These are phyloP conservation scores for Beauveria bassiana DNA, from an alignment of 2,329 filamentous ascomycete genomes.

Conservation along the genomic window DNA sequence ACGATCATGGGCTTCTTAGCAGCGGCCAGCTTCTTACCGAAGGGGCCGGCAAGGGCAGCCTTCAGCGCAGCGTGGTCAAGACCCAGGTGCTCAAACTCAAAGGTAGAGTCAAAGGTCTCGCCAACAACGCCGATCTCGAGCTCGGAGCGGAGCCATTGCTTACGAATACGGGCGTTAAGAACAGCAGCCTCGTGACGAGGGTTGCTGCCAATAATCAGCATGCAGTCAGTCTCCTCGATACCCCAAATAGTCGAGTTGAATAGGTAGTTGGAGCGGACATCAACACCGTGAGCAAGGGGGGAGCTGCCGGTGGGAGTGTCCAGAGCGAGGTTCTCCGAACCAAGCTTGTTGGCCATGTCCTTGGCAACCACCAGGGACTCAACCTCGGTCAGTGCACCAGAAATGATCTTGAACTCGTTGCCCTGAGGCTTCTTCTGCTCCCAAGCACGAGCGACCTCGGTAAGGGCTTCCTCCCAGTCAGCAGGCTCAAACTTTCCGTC, in stretches of 20 bases:
- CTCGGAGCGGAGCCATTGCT: conserved; percentile 95
- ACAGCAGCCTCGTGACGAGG: conserved; percentile 91
- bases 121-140: conserved; percentile 88
- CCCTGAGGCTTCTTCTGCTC: conserved; percentile 72
- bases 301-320: conserved; percentile 79
- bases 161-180: conserved; percentile 91
- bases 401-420: conserved; percentile 93
- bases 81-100: conserved; percentile 89
- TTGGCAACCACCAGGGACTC: conserved; percentile 95
- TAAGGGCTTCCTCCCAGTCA: conserved; percentile 91
- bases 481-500: conserved; percentile 88
- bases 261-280: conserved; percentile 87
- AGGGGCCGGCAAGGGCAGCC: conserved; percentile 73
- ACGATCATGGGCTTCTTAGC: conserved; percentile 96
- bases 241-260: conserved; percentile 96
- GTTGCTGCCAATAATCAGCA: conserved; percentile 92
- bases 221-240: conserved; percentile 86
- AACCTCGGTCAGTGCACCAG: conserved; percentile 83
- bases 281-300: conserved; percentile 85
- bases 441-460: conserved; percentile 76
- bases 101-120: conserved; percentile 86
- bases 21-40: conserved; percentile 83
- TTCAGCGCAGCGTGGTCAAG: conserved; percentile 73
- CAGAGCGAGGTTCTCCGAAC: conserved; percentile 89
- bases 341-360: conserved; percentile 92